Evolutionary conservation across 2,329 filamentous ascomycete species (phyloP), one percentile per base, ranked within the genome.

Genomic region (Gaeumannomyces tritici): DNA sequence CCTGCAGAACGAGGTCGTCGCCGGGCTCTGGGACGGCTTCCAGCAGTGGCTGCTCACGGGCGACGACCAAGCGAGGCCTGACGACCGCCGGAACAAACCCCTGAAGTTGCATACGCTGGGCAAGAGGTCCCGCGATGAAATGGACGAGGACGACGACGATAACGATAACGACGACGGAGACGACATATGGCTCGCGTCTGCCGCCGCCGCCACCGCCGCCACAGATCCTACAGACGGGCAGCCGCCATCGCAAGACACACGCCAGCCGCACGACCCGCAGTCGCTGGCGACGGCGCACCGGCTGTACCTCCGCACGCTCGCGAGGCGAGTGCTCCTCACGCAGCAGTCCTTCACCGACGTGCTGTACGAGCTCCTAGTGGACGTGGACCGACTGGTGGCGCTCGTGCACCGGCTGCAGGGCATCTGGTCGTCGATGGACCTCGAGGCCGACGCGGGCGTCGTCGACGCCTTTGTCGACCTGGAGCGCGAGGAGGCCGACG

Each of bases 1-100:
- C 69, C 86, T 98, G 57, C 93, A 97, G 73, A 91, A 90, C 1
- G 92, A 96, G 70, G 88, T 98, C 8, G 88, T 97, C 18, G 85
- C 87, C 64, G 87, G 87, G 35, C 87, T 91, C 1, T 97, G 92
- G 85, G 83, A 88, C 21, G 86, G 89, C 61, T 93, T 98, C 68
- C 84, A 89, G 61, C 73, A 75, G 18, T 97, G 93, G 91, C 78
- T 96, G 24, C 79, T 80, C 31, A 78, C 79, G 13, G 77, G 77
- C 5, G 27, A 26, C n/a, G 59, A 62, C 24, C 6, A 67, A 67
- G 28, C 35, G 65, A 26, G 47, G 64, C 58, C 28, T 62, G 57
- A 63, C 51, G 60, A 31, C 60, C 42, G 42, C 15, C 18, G 42
- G 42, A n/a, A 5, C 42, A 47, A 47, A 47, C 42, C 42, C n/a